Percentiles rank a stretch among this genome's conserved stretches.
phyloP scores from a whole-genome alignment of 148 eudicot genomes.

The Persicaria maculosa region DNA sequence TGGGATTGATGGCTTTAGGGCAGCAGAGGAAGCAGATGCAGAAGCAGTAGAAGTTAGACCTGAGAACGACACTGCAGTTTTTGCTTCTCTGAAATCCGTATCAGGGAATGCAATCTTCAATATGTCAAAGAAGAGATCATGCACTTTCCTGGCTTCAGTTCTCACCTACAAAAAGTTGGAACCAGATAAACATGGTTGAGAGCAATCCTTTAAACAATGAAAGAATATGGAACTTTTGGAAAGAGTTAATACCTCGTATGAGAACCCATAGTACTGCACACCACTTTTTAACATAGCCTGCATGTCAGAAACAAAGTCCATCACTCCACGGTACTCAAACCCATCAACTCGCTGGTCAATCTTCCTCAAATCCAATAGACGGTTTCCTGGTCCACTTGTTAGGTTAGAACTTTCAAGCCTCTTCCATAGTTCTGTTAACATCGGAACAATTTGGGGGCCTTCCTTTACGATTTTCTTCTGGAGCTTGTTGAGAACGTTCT shows the following conservation, averaged over 20 bases:
- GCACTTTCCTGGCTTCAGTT: constrained; percentile 86
- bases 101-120: constrained; percentile 62
- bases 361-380: constrained; percentile 57
- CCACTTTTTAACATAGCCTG: constrained; percentile 71
- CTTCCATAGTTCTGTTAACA: constrained; percentile 81
- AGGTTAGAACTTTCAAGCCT: constrained; percentile 40
- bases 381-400: constrained; percentile 38
- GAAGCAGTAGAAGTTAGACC: constrained; percentile 31
- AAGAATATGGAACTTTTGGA: not conserved
- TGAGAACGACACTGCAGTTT: constrained; percentile 59
- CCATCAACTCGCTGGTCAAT: constrained; percentile 71
- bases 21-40: constrained; percentile 17
- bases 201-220: not conserved
- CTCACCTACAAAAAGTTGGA: constrained; percentile 47
- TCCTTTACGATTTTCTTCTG: constrained; percentile 79
- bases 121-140: constrained; percentile 80
- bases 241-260: constrained; percentile 59
- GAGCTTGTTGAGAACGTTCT: constrained; percentile 67
- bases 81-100: constrained; percentile 70
- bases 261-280: constrained; percentile 61
- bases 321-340: constrained; percentile 59
- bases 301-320: constrained; percentile 76
- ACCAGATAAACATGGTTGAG: not conserved
- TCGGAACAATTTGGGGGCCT: constrained; percentile 81
- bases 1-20: constrained; percentile 34